These are phyloP conservation scores for Colletotrichum euphorbiae DNA, from an alignment of 2,329 filamentous ascomycete genomes.

Conservation along the genomic window DNA sequence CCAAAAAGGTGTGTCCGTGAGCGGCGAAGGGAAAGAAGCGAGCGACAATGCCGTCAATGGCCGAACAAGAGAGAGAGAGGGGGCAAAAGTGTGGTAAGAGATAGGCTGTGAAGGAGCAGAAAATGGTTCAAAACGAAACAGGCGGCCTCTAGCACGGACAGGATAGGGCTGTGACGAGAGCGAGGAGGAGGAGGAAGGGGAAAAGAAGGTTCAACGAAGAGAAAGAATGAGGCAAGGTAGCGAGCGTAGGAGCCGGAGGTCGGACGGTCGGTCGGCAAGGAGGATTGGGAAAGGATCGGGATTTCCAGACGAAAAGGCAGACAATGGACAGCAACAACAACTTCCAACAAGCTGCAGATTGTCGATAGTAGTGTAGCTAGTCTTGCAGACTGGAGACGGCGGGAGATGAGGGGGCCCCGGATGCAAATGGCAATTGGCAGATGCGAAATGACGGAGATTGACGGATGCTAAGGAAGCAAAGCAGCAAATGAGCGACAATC, in stretches of 20 bases:
- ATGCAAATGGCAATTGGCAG: slow-evolving; percentile 30
- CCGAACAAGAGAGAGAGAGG: slow-evolving; percentile 9
- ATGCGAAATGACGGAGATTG: slow-evolving; percentile 39
- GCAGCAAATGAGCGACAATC: slow-evolving; percentile 36
- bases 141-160: slow-evolving; percentile 24
- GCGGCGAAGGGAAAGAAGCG: slow-evolving; percentile 21
- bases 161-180: slow-evolving; percentile 14
- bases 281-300: not conserved
- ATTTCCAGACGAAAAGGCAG: not conserved
- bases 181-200: not conserved
- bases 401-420: slow-evolving; percentile 33
- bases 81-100: slow-evolving; percentile 1
- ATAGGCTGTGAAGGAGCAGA: slow-evolving; percentile 4
- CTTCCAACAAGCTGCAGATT: too few relatives aligned
- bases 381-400: slow-evolving; percentile 5
- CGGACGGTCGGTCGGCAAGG: not conserved
- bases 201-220: not conserved
- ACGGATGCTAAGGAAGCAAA: slow-evolving; percentile 29
- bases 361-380: not conserved
- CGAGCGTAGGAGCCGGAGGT: slow-evolving; percentile 9
- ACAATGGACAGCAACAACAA: not conserved
- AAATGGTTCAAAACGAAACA: slow-evolving; percentile 12
- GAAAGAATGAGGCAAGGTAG: slow-evolving; percentile 17
- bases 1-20: slow-evolving; percentile 12
- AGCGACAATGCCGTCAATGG: slow-evolving; percentile 13